These are phyloP conservation scores for Colletotrichum chrysophilum DNA, from an alignment of 2,329 filamentous ascomycete genomes.

Conservation along the genomic window DNA sequence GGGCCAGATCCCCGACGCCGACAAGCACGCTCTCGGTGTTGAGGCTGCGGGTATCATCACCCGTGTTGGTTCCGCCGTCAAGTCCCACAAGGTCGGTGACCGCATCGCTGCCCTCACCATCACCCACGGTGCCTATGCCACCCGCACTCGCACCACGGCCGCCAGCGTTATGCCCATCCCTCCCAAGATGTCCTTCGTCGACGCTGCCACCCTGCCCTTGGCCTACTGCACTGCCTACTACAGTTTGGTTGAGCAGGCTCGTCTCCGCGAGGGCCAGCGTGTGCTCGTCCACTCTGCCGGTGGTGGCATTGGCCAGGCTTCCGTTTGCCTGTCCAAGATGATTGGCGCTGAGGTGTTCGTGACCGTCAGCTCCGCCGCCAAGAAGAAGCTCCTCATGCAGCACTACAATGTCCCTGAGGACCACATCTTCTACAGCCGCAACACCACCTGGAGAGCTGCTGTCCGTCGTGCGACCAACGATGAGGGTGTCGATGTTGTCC, in stretches of 20 bases:
- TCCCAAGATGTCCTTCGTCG: conserved; percentile 38
- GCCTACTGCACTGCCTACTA: conserved; percentile 39
- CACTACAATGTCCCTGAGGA: conserved; percentile 29
- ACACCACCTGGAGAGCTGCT: conserved; percentile 32
- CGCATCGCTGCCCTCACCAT: conserved; percentile 26
- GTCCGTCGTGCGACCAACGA: conserved; percentile 33
- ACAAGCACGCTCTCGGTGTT: conserved; percentile 29
- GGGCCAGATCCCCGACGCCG: conserved; percentile 38
- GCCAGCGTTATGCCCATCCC: conserved; percentile 40
- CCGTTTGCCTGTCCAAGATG: conserved; percentile 34
- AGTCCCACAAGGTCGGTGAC: conserved; percentile 34
- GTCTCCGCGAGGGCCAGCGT: conserved; percentile 30
- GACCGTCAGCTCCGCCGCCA: conserved; percentile 34
- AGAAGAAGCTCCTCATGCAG: conserved; percentile 33
- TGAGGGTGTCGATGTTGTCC: conserved; percentile 38
- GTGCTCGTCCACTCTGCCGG: conserved; percentile 42
- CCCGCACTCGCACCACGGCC: conserved; percentile 25
- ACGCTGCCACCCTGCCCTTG: conserved; percentile 36
- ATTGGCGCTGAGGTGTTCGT: conserved; percentile 36
- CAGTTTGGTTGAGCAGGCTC: conserved; percentile 36
- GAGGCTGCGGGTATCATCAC: conserved; percentile 39
- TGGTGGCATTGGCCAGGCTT: conserved; percentile 41
- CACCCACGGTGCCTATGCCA: conserved; percentile 25
- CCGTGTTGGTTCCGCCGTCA: conserved; percentile 33
- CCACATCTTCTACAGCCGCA: conserved; percentile 33